Evolutionary conservation across 2,329 filamentous ascomycete species (phyloP), one percentile per base, ranked within the genome.

Genomic region (Trichoderma sp.): DNA sequence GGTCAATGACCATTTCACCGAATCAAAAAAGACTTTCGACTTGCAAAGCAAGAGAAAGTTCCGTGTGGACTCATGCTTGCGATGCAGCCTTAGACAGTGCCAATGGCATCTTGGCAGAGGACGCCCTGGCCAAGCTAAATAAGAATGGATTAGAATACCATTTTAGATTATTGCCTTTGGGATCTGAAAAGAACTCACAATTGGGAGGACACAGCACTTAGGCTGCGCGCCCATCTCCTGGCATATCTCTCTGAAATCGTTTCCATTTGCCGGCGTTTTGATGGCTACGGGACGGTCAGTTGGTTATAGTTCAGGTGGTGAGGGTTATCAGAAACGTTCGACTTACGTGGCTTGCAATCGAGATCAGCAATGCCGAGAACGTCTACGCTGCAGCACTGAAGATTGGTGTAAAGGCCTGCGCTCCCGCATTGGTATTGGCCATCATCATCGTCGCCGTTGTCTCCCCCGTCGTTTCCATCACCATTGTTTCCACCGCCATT

Each of bases 291-390:
- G n/a, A 32, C 66, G 8, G 24, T 34, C 16, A 37, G 3, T 18
- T 18, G 7, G 43, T 14, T 3, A 1, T 5, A 26, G 3, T 5
- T 16, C 28, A 28, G 51, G 13, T 1, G 10, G 14, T 2, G 4
- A 30, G 8, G 2, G 11, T 5, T 7, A 11, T 10, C 3, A 24
- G 46, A 49, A 13, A 24, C 21, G 11, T 18, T 54, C 14, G 3
- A 68, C 69, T 39, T 59, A 70, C 69, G 69, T 18, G n/a, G 4
- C 4, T 4, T 5, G 59, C 70, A 71, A 43, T 65, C 24, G 24
- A 71, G 52, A 24, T 37, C 46, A 14, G 24, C n/a, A 24, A 70
- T 1, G 1, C 14, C 63, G 52, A 71, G 69, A 16, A 71, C 30
- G 7, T 30, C 55, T 10, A 13, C 5, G 32, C 4, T 24, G 16